A percentile compares a stretch with the other conserved stretches of the same genome.
Conservation (phyloP, 345 rosid species). For the Syzygium grande region DNA sequence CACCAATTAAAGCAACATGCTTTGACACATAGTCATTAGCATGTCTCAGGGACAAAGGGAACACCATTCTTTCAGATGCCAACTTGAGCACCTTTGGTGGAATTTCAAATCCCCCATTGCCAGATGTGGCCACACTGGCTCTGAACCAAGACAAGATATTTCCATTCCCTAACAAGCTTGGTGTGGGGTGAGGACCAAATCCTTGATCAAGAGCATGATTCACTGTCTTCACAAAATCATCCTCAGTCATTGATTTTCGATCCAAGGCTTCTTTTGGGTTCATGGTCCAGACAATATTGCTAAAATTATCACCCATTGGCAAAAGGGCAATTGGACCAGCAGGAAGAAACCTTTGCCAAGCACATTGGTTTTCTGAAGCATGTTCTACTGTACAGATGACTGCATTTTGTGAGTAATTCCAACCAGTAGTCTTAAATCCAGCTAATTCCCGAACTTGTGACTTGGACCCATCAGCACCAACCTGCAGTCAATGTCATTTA, state of each 20-base stretch:
- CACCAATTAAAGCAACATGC: slow-evolving; percentile 72
- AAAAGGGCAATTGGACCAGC: slow-evolving; percentile 85
- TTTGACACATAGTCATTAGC: slow-evolving; percentile 61
- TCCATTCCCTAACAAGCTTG: slow-evolving; percentile 23
- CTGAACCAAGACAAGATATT: slow-evolving; percentile 54
- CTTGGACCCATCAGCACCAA: slow-evolving; percentile 92
- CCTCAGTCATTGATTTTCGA: slow-evolving; percentile 62
- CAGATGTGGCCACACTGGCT: slow-evolving; percentile 28
- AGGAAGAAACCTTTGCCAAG: slow-evolving; percentile 97
- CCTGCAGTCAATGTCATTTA: slow-evolving; percentile 32
- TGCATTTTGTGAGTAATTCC: slow-evolving; percentile 91
- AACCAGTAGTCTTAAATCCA: slow-evolving; percentile 74
- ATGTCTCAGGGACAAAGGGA: slow-evolving; percentile 79
- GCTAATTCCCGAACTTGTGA: slow-evolving; percentile 82
- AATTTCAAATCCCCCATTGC: slow-evolving; percentile 54
- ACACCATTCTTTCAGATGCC: slow-evolving; percentile 76
- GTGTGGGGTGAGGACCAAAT: slow-evolving; percentile 70
- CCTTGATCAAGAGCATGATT: slow-evolving; percentile 82
- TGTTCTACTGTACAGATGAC: slow-evolving; percentile 92
- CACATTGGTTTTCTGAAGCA: slow-evolving; percentile 48
- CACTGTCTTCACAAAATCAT: slow-evolving; percentile 62
- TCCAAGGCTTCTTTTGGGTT: slow-evolving; percentile 64
- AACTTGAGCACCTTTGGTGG: slow-evolving; percentile 76
- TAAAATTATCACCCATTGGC: slow-evolving; percentile 76
- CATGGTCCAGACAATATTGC: slow-evolving; percentile 98